Percentiles rank a stretch among this genome's conserved stretches.
Evolutionary conservation across 352 stramenopile species (phyloP).

Genomic region (Phytophthora parvispora): DNA sequence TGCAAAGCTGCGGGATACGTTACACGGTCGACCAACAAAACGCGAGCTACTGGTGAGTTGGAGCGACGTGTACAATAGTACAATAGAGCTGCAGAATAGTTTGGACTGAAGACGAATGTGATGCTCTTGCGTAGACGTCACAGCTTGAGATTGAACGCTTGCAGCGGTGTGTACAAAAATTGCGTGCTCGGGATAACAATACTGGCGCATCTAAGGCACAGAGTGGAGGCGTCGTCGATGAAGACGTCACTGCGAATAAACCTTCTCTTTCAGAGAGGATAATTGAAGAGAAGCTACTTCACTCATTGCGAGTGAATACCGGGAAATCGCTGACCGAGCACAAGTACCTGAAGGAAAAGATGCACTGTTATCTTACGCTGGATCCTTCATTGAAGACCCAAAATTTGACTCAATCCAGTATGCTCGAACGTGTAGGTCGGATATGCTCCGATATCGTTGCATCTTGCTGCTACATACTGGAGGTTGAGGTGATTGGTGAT

Average conservation of each 20-base stretch:
- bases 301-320: conserved; percentile 28
- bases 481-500: conserved; percentile 33
- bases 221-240: background rate
- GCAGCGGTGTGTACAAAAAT: conserved; percentile 14
- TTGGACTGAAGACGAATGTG: background rate
- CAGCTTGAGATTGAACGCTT: conserved; percentile 42
- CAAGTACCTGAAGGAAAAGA: conserved; percentile 37
- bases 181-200: conserved; percentile 6
- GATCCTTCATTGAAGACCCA: conserved; percentile 9
- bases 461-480: conserved; percentile 35
- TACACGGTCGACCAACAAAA: conserved; percentile 33
- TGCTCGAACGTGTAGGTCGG: conserved; percentile 30
- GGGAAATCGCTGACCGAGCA: conserved; percentile 17
- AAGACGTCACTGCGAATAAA: background rate
- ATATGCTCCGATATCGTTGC: conserved; percentile 49
- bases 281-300: conserved; percentile 35
- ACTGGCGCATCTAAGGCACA: background rate
- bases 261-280: conserved; percentile 37
- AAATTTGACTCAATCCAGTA: background rate
- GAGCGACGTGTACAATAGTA: background rate
- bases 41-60: conserved; percentile 33
- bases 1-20: conserved; percentile 35
- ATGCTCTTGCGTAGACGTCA: conserved; percentile 20
- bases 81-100: background rate
- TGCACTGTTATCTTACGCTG: conserved; percentile 33